phyloP scores from a whole-genome alignment of 2,329 filamentous ascomycete species.

The Aspergillus sp. region DNA sequence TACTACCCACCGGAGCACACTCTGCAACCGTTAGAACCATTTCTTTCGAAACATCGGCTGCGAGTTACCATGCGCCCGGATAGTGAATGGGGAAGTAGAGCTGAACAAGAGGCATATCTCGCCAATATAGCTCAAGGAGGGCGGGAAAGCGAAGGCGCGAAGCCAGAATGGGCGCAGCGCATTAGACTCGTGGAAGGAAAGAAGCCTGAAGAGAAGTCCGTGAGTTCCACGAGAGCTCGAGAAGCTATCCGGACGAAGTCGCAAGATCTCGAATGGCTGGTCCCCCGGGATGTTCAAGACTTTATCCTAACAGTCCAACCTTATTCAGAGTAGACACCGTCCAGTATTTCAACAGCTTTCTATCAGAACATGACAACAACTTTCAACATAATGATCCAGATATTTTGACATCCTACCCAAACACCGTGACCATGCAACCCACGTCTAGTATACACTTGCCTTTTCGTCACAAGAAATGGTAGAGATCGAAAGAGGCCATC shows the following conservation, averaged over 20 bases:
- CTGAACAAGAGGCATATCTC: constrained; percentile 46
- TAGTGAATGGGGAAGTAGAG: constrained; percentile 44
- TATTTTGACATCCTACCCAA: constrained; percentile 1
- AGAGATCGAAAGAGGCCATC: neutral
- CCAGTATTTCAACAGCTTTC: neutral
- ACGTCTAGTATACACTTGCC: constrained; percentile 3
- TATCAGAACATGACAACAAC: neutral
- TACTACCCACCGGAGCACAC: constrained; percentile 54
- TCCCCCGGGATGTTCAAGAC: constrained; percentile 39
- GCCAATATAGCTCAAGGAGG: constrained; percentile 42
- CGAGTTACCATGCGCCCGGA: constrained; percentile 50
- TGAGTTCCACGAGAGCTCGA: constrained; percentile 51
- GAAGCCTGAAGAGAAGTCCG: constrained; percentile 37
- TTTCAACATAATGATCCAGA: neutral
- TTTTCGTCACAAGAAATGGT: constrained; percentile 2
- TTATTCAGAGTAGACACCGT: constrained; percentile 29
- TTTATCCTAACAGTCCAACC: constrained; percentile 38
- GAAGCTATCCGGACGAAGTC: constrained; percentile 38
- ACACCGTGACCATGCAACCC: constrained; percentile 1
- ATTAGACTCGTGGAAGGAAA: constrained; percentile 49
- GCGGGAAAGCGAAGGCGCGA: constrained; percentile 42
- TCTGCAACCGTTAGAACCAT: constrained; percentile 45
- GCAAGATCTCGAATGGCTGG: constrained; percentile 40
- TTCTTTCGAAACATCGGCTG: constrained; percentile 49
- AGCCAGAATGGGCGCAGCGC: constrained; percentile 47